These are phyloP conservation scores for Cyclotella baltica DNA, from an alignment of 108 stramenopile genomes.

Conservation along the genomic window DNA sequence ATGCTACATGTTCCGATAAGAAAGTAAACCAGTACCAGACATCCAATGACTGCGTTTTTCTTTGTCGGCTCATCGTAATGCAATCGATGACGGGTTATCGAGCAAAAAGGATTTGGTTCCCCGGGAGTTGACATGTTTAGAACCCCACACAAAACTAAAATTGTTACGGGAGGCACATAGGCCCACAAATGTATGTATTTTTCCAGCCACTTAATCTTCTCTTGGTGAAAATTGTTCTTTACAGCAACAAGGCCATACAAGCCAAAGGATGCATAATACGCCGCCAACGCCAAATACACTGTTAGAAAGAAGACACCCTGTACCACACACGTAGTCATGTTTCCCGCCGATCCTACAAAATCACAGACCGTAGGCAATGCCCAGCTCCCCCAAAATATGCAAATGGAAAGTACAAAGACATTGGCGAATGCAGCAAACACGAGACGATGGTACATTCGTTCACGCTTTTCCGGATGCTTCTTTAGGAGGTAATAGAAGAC, in stretches of 20 bases:
- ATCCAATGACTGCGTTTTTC: background rate
- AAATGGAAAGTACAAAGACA: conserved; percentile 22
- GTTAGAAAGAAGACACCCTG: conserved; percentile 22
- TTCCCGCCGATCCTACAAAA: conserved; percentile 33
- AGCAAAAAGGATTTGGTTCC: background rate
- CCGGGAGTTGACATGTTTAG: background rate
- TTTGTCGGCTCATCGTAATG: background rate
- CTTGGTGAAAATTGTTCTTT: conserved; percentile 40
- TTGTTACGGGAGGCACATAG: background rate
- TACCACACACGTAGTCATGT: conserved; percentile 20
- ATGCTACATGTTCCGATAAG: conserved; percentile 4
- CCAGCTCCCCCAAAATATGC: conserved; percentile 23
- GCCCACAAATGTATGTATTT: conserved; percentile 39
- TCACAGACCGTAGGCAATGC: conserved; percentile 26
- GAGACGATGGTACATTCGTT: conserved; percentile 46
- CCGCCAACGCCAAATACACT: conserved; percentile 6
- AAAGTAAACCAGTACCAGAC: background rate
- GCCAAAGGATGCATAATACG: conserved; percentile 40
- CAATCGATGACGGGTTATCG: background rate
- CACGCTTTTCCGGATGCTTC: conserved; percentile 4
- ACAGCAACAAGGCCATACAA: conserved; percentile 30
- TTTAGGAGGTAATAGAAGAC: conserved; percentile 21
- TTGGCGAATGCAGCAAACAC: conserved; percentile 12
- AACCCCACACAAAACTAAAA: background rate
- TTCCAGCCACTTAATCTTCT: conserved; percentile 36